Evolutionary conservation across 2,329 filamentous ascomycete species (phyloP).

Genomic region (Apiospora hydei): DNA sequence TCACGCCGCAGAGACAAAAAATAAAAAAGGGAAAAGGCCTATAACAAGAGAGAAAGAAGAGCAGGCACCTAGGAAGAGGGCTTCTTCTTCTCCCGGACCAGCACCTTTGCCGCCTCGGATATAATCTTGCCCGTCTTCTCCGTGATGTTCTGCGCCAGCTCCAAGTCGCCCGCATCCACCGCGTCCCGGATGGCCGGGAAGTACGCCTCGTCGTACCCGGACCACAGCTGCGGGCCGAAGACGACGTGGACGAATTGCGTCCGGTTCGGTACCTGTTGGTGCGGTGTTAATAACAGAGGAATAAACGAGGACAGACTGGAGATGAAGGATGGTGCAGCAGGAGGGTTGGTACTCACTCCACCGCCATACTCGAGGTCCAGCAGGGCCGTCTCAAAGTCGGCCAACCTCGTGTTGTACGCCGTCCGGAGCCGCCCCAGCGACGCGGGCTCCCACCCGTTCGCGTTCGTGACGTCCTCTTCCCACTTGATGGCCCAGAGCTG

Average conservation of each 20-base stretch:
- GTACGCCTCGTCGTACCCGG: constrained; percentile 69
- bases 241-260: constrained; percentile 95
- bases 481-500: constrained; percentile 79
- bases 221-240: constrained; percentile 84
- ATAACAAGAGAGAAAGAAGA: not conserved
- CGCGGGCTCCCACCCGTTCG: constrained; percentile 78
- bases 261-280: constrained; percentile 75
- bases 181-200: constrained; percentile 90
- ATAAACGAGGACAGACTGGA: too few species aligned
- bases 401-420: constrained; percentile 81
- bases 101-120: constrained; percentile 57
- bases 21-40: not conserved
- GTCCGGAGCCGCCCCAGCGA: constrained; percentile 72
- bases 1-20: not conserved
- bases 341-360: constrained; percentile 67
- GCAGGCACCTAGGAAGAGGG: not conserved
- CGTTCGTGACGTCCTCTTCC: constrained; percentile 74
- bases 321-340: too few species aligned
- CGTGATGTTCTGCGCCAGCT: constrained; percentile 70
- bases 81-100: not conserved
- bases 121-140: constrained; percentile 76
- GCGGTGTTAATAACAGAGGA: not conserved
- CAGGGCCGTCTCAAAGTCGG: constrained; percentile 81
- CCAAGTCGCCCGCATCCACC: constrained; percentile 75
- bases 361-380: constrained; percentile 76